Evolutionary conservation across 768 basidiomycete species (phyloP).

Genomic region (Mycena latifolia): DNA sequence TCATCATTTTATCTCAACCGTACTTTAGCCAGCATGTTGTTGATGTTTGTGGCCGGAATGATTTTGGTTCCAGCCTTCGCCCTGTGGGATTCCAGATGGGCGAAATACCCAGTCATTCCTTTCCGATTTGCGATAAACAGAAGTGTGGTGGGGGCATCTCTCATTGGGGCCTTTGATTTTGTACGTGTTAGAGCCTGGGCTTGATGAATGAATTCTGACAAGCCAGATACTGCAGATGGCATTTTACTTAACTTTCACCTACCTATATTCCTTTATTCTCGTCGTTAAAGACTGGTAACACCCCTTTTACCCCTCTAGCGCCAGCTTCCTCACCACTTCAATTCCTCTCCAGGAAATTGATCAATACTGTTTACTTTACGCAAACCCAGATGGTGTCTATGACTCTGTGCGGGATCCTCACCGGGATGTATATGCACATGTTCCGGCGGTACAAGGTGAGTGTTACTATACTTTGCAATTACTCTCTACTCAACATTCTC

Average conservation of each 20-base stretch:
- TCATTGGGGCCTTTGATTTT: slow-evolving; percentile 77
- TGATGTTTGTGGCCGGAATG: slow-evolving; percentile 63
- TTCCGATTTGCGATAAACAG: slow-evolving; percentile 68
- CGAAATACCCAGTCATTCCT: slow-evolving; percentile 71
- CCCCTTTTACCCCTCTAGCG: neutral
- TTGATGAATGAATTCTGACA: slow-evolving; percentile 7
- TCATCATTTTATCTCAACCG: neutral
- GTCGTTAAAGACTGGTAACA: slow-evolving; percentile 62
- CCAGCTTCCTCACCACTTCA: slow-evolving; percentile 6
- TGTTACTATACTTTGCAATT: neutral
- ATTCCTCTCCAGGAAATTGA: slow-evolving; percentile 56
- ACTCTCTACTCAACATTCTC: neutral
- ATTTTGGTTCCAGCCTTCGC: slow-evolving; percentile 56
- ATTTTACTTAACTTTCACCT: slow-evolving; percentile 78
- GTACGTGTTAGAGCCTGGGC: slow-evolving; percentile 44
- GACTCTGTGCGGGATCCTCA: slow-evolving; percentile 73
- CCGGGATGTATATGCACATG: slow-evolving; percentile 67
- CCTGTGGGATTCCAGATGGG: slow-evolving; percentile 63
- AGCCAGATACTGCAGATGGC: slow-evolving; percentile 55
- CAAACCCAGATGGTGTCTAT: slow-evolving; percentile 70
- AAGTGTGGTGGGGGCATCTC: slow-evolving; percentile 68
- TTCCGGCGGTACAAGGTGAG: slow-evolving; percentile 67
- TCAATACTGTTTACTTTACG: slow-evolving; percentile 73
- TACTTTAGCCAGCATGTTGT: slow-evolving; percentile 60
- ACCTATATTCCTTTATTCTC: slow-evolving; percentile 77